These are phyloP conservation scores for Microsporum ferrugineum DNA, from an alignment of 2,329 filamentous ascomycete species.

Conservation along the genomic window DNA sequence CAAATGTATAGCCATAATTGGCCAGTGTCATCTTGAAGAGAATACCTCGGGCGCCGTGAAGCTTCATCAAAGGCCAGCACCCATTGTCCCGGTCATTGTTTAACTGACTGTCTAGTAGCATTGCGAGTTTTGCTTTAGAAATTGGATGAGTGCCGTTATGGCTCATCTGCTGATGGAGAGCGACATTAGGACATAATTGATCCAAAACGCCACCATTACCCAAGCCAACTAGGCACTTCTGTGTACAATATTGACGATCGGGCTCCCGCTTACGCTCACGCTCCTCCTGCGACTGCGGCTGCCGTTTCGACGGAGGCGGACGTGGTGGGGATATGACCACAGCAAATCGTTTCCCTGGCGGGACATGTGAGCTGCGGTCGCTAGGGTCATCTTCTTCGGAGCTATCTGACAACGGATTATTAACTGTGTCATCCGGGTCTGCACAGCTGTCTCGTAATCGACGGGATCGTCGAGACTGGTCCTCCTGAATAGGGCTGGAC, in stretches of 20 bases:
- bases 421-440: not conserved
- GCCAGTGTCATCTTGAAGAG: constrained; percentile 4
- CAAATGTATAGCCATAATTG: constrained; percentile 1
- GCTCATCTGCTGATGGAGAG: not conserved
- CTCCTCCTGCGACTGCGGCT: not conserved
- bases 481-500: not conserved
- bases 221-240: constrained; percentile 31
- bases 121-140: not conserved
- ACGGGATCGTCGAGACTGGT: constrained; percentile 1
- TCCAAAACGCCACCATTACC: constrained; percentile 23
- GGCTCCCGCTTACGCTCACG: not conserved
- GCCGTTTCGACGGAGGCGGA: not conserved
- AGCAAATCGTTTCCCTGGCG: not conserved
- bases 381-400: not conserved
- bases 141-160: not conserved
- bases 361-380: not conserved
- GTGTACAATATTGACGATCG: constrained; percentile 28
- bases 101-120: not conserved
- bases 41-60: not conserved
- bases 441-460: not conserved
- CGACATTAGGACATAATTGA: constrained; percentile 27
- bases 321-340: not conserved
- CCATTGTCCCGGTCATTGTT: constrained; percentile 1
- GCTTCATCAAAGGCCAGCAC: not conserved
- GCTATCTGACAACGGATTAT: not conserved